Evolutionary conservation across 2,329 filamentous ascomycete genomes (phyloP).

Genomic region (Exutisphaerella laricina): DNA sequence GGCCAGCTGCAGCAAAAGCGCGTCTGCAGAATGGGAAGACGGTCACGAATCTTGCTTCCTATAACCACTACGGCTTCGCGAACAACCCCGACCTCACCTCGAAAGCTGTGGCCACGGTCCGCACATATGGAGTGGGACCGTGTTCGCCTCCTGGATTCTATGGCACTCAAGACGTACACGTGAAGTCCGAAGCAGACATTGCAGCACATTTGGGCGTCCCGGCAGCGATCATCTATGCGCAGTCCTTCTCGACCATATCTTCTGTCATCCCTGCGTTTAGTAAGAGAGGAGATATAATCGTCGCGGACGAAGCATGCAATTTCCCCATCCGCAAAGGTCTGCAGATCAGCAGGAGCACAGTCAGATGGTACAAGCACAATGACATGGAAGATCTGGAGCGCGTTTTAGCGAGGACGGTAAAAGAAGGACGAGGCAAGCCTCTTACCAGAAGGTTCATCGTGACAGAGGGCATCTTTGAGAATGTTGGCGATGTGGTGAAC

Average conservation of each 20-base stretch:
- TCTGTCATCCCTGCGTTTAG: conserved; percentile 95
- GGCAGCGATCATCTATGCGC: conserved; percentile 89
- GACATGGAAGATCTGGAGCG: conserved; percentile 90
- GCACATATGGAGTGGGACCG: conserved; percentile 92
- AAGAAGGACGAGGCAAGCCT: conserved; percentile 83
- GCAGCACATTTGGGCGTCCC: conserved; percentile 82
- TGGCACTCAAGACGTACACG: conserved; percentile 95
- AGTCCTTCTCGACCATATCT: conserved; percentile 94
- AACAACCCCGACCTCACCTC: conserved; percentile 88
- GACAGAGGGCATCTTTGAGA: conserved; percentile 91
- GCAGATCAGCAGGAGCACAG: conserved; percentile 83
- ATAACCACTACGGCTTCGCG: conserved; percentile 98
- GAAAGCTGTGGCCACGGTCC: conserved; percentile 87
- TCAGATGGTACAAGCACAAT: conserved; percentile 93
- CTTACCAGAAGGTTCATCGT: conserved; percentile 92
- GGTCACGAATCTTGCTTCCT: conserved; percentile 87
- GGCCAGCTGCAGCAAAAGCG: conserved; percentile 82
- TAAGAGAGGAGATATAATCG: conserved; percentile 94
- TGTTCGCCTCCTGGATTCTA: conserved; percentile 98
- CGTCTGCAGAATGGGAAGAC: conserved; percentile 73
- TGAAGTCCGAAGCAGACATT: conserved; percentile 93
- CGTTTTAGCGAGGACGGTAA: conserved; percentile 75
- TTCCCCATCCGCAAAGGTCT: conserved; percentile 91
- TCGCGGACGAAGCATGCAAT: conserved; percentile 89
- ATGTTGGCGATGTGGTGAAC: conserved; percentile 75